Conservation (phyloP, 2,329 filamentous ascomycete genomes). For the Penicillium sp. region DNA sequence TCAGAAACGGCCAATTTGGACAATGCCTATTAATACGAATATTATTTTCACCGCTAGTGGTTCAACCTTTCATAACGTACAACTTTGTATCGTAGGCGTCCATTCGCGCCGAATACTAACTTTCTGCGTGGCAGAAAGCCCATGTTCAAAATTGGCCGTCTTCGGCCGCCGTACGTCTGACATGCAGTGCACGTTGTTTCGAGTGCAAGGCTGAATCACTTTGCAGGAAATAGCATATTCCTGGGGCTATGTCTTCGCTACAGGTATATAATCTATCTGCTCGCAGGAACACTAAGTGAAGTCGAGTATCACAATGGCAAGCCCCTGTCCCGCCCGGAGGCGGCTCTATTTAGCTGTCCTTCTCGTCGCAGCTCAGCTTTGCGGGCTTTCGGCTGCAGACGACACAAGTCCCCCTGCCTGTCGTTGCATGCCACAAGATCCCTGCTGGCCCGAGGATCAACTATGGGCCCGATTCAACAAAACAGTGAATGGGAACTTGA, state of each 20-base stretch:
- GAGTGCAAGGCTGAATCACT: not conserved
- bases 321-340: not conserved
- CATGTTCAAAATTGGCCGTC: too few species aligned
- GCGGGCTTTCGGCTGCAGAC: not conserved
- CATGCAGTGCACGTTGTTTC: not conserved
- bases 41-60: too few species aligned
- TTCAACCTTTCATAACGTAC: too few species aligned
- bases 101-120: too few species aligned
- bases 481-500: constrained; percentile 6
- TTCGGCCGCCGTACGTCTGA: not conserved
- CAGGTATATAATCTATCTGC: not conserved
- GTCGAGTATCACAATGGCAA: not conserved
- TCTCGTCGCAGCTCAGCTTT: too few species aligned
- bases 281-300: not conserved
- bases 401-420: not conserved
- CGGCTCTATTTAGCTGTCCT: not conserved
- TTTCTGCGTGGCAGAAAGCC: too few species aligned
- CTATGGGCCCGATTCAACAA: constrained; percentile 8
- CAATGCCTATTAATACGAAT: too few species aligned
- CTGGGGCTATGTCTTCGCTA: not conserved
- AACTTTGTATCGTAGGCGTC: too few species aligned
- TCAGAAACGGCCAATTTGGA: too few species aligned
- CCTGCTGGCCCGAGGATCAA: constrained; percentile 5
- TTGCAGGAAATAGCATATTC: not conserved
- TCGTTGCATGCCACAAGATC: constrained; percentile 10